phyloP scores from a whole-genome alignment of 164 flowering plant genomes.

The Dillenia turbinata region DNA sequence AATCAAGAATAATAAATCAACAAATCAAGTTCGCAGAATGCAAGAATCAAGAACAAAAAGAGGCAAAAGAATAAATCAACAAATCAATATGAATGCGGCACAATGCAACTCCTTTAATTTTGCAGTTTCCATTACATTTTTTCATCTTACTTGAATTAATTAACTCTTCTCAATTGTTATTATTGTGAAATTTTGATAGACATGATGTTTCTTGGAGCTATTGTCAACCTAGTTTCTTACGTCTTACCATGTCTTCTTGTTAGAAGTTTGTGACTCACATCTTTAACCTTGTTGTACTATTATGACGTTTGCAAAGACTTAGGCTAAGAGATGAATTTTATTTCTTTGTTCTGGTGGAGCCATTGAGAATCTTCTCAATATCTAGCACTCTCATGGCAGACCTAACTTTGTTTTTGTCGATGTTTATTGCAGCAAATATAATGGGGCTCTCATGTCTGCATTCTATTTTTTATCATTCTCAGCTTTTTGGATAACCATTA shows the following conservation, averaged over 20 bases:
- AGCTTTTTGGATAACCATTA: slow-evolving; percentile 8
- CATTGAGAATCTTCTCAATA: slow-evolving; percentile 1
- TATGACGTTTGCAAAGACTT: slow-evolving; percentile 86
- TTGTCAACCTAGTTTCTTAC: slow-evolving; percentile 75
- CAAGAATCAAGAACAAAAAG: too few relatives aligned
- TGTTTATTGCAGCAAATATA: slow-evolving; percentile 11
- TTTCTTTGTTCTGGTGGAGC: slow-evolving; percentile 13
- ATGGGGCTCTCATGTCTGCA: slow-evolving; percentile 17
- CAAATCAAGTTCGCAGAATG: too few relatives aligned
- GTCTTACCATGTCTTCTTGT: slow-evolving; percentile 74
- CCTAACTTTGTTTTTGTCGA: slow-evolving; percentile 17
- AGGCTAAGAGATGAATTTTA: slow-evolving; percentile 18
- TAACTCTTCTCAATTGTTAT: background rate
- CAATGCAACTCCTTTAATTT: too few relatives aligned
- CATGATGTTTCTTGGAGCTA: slow-evolving; percentile 49
- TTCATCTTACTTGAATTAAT: background rate
- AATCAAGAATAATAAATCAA: too few relatives aligned
- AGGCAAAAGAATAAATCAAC: too few relatives aligned
- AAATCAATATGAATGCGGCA: too few relatives aligned
- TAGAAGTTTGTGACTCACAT: slow-evolving; percentile 95
- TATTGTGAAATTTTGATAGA: slow-evolving; percentile 28
- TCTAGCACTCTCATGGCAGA: slow-evolving; percentile 15
- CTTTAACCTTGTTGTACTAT: slow-evolving; percentile 94
- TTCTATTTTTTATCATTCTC: slow-evolving; percentile 7
- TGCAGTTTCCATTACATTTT: background rate